Evolutionary conservation across 1,284 basidiomycete genomes (phyloP).

Genomic region (Boletus smithii): DNA sequence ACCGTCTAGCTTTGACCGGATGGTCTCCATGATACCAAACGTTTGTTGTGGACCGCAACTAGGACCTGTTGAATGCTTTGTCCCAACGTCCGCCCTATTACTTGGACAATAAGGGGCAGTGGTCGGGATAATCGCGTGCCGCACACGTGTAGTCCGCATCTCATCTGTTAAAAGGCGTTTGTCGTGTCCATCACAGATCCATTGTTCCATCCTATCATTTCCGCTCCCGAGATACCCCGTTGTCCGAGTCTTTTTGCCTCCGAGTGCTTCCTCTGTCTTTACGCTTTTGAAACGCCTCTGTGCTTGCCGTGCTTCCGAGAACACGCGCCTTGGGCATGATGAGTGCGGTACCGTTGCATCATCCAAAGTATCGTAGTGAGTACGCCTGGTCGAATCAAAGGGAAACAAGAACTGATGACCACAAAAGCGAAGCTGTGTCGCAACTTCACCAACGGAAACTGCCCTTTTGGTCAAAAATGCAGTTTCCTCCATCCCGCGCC

Average conservation of each 20-base stretch:
- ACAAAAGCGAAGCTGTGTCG: conserved; percentile 32
- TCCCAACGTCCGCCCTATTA: neutral
- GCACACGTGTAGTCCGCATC: conserved; percentile 34
- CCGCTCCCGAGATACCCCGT: conserved; percentile 4
- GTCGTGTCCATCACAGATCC: conserved; percentile 11
- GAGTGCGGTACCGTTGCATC: conserved; percentile 11
- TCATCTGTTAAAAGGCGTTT: conserved; percentile 30
- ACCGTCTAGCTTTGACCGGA: conserved; percentile 8
- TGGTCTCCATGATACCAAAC: neutral
- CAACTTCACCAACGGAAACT: conserved; percentile 25
- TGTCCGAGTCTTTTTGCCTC: neutral
- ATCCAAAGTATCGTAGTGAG: conserved; percentile 35
- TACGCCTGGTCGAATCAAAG: conserved; percentile 8
- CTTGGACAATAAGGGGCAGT: conserved; percentile 15
- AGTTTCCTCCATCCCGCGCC: conserved; percentile 32
- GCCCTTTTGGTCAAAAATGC: conserved; percentile 30
- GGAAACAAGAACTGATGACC: conserved; percentile 1
- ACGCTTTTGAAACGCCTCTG: neutral
- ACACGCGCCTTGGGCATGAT: conserved; percentile 11
- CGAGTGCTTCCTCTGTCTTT: neutral
- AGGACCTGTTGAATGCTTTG: conserved; percentile 16
- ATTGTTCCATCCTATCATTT: conserved; percentile 4
- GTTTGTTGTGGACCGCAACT: neutral
- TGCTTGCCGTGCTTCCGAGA: neutral
- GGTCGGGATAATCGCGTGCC: conserved; percentile 33